Percentiles rank a stretch among this genome's conserved stretches.
These are phyloP conservation scores for Antitrichia curtipendula DNA, from an alignment of 225 moss, liverwort and hornwort genomes.

Conservation along the genomic window DNA sequence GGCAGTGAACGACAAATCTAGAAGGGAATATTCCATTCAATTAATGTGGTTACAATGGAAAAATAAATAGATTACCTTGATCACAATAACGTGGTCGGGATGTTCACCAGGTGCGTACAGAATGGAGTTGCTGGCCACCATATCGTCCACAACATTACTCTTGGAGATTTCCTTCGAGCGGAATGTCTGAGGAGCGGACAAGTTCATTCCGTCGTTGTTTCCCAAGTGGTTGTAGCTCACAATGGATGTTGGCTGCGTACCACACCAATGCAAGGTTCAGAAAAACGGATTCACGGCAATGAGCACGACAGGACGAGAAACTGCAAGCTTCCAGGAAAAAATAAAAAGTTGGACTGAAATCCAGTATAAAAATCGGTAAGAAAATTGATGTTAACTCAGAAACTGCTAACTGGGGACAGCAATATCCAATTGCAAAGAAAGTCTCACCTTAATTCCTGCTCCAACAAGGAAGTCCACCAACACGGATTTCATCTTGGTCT, in stretches of 20 bases:
- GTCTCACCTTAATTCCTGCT: constrained; percentile 75
- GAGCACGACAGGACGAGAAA: not conserved
- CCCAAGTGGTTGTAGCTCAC: constrained; percentile 98
- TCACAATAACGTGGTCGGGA: constrained; percentile 92
- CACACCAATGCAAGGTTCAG: not conserved
- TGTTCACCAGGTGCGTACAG: constrained; percentile 89
- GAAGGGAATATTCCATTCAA: not conserved
- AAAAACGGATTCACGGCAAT: not conserved
- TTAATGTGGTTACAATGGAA: not conserved
- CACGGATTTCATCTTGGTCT: constrained; percentile 99
- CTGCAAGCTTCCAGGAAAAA: not conserved
- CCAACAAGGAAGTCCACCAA: constrained; percentile 95
- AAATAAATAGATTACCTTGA: constrained; percentile 41
- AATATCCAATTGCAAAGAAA: not conserved
- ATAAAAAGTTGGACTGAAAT: not conserved
- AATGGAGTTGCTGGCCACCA: constrained; percentile 94
- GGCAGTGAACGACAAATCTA: not conserved
- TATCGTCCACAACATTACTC: constrained; percentile 95
- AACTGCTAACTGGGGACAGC: not conserved
- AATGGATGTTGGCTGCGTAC: constrained; percentile 75
- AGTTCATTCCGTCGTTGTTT: constrained; percentile 99
- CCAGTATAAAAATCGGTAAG: not conserved
- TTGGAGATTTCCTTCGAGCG: constrained; percentile 95
- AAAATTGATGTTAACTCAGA: not conserved
- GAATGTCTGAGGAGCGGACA: constrained; percentile 91